These are phyloP conservation scores for Globisporangium okanoganense DNA, from an alignment of 352 stramenopile species.

Conservation along the genomic window DNA sequence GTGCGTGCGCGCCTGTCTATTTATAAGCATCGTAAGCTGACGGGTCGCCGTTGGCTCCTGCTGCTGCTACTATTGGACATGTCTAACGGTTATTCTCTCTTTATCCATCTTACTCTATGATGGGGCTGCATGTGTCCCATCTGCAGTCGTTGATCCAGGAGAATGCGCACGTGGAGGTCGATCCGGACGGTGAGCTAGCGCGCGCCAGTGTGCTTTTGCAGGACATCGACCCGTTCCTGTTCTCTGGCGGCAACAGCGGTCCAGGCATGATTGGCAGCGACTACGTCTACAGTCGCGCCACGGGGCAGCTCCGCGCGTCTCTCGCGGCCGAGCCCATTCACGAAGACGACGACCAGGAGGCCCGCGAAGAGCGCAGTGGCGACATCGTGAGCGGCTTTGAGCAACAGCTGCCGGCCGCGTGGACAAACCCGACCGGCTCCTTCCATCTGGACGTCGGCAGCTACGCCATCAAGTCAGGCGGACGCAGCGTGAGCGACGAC, in stretches of 20 bases:
- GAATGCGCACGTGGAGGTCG: constrained; percentile 24
- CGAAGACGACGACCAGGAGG: constrained; percentile 26
- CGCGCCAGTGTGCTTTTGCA: constrained; percentile 46
- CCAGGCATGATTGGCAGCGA: constrained; percentile 32
- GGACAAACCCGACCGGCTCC: constrained; percentile 5
- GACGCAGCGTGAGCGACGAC: constrained; percentile 49
- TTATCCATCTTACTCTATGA: constrained; percentile 6
- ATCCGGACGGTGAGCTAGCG: constrained; percentile 29
- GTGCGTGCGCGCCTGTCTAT: constrained; percentile 42
- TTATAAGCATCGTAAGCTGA: background rate
- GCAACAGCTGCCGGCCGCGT: constrained; percentile 9
- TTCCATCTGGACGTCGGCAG: constrained; percentile 18
- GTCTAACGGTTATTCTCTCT: constrained; percentile 13
- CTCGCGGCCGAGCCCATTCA: constrained; percentile 10
- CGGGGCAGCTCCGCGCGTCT: constrained; percentile 15
- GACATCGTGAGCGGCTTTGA: constrained; percentile 28
- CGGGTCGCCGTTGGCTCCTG: no score
- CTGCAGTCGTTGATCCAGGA: constrained; percentile 41
- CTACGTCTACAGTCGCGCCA: constrained; percentile 37
- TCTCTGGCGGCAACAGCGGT: background rate
- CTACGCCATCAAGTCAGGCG: constrained; percentile 22
- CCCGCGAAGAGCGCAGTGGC: constrained; percentile 18
- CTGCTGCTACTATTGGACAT: constrained; percentile 2
- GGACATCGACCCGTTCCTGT: constrained; percentile 23
- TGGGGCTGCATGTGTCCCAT: background rate